phyloP scores from a whole-genome alignment of 2,329 filamentous ascomycete species.

The Microdochium bolleyi region DNA sequence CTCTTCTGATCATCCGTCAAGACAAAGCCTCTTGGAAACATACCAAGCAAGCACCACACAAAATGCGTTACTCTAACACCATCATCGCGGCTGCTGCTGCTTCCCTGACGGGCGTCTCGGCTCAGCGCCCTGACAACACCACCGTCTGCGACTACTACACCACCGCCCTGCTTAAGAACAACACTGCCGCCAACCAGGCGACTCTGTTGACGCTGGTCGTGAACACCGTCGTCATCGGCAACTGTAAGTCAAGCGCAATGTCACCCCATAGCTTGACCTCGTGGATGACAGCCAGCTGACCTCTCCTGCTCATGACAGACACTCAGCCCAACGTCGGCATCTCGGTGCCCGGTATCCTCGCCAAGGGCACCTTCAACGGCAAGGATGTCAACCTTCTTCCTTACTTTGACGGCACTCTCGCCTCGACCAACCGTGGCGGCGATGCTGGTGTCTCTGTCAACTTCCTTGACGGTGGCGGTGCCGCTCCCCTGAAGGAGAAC shows the following conservation, averaged over 20 bases:
- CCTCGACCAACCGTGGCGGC: constrained; percentile 43
- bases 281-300: background rate
- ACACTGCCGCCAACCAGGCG: constrained; percentile 50
- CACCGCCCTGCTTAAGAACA: constrained; percentile 47
- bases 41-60: constrained; percentile 2
- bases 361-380: constrained; percentile 38
- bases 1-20: background rate
- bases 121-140: constrained; percentile 38
- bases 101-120: constrained; percentile 13
- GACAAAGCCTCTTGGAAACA: background rate
- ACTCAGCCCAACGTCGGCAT: constrained; percentile 44
- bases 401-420: constrained; percentile 49
- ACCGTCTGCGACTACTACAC: constrained; percentile 60
- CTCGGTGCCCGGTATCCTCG: constrained; percentile 49
- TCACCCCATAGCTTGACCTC: background rate
- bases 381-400: constrained; percentile 46
- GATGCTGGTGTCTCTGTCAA: constrained; percentile 39
- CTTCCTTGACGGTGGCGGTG: constrained; percentile 54
- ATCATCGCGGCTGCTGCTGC: constrained; percentile 15
- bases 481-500: constrained; percentile 44
- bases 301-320: constrained; percentile 24
- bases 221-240: constrained; percentile 58
- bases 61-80: constrained; percentile 17
- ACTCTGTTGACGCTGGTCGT: constrained; percentile 48
- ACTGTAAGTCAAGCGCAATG: constrained; percentile 29